Base-by-base conservation (phyloP, 805 yeast genomes). In the Ogataea saltuana region DNA sequence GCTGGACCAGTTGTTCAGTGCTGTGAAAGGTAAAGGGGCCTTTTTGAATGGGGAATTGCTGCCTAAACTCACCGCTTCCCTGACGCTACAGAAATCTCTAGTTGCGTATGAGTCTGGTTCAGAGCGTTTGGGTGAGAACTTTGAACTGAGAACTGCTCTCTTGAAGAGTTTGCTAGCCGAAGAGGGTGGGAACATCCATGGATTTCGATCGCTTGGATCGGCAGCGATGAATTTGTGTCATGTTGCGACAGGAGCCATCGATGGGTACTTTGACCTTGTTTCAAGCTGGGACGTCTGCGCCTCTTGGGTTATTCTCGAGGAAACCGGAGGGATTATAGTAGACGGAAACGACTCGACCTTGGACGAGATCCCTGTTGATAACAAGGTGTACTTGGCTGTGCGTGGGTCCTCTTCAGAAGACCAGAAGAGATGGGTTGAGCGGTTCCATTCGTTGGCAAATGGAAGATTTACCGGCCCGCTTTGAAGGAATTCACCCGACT, bases 211-310 rank as follows among this genome's bases (percentile, higher is more conserved):
- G 16, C 61, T 77, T 42, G 86, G 86, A 3, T 77, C 83, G 15
- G 85, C 85, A 0, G 86, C 86, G 5, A 70, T 80, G 73, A 80
- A 80, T 55, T 60, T 78, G 28, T 72, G 81, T 34, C 72, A 74
- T 33, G 78, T 76, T 4, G 84, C 85, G 1, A 67, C 75, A 3
- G 86, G 86, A 5, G 68, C 68, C 44, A 46, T 79, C 20, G 86
- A 81, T 54, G 71, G 78, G 4, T 81, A 81, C 60, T 81, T 85
- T 84, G 63, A 54, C 35, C 21, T 84, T n/a, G 78, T 83, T 55
- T 78, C 73, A 57, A 75, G 80, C 18, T 81, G 85, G 85, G 86
- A 81, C 56, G 83, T 80, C 1, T 78, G 83, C 58, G 86, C 85
- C 12, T 83, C 84, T 29, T 80, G 83, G 83, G 70, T 79, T 36